These are phyloP conservation scores for Fraxinus nigra DNA, from an alignment of 305 asterid genomes.

Conservation along the genomic window DNA sequence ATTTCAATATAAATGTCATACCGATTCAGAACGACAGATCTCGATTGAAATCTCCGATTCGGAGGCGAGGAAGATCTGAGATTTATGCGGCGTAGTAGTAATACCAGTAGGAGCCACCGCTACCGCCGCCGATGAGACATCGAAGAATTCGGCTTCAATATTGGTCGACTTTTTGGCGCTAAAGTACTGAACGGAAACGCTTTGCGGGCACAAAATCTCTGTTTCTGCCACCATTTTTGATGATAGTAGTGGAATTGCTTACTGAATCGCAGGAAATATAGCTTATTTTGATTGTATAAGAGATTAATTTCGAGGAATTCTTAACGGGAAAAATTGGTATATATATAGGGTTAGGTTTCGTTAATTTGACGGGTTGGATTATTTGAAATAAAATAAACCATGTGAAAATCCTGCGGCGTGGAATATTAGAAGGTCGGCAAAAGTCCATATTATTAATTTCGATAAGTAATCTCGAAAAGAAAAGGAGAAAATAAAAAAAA, in stretches of 20 bases:
- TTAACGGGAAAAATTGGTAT: neutral
- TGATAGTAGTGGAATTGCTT: neutral
- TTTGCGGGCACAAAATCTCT: conserved; percentile 37
- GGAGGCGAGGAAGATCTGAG: conserved; percentile 12
- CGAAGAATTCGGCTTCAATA: conserved; percentile 27
- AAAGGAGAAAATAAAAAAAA: neutral
- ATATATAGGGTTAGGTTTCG: neutral
- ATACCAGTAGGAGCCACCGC: neutral
- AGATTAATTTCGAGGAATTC: neutral
- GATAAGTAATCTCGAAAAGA: neutral
- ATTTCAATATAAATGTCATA: conserved; percentile 3
- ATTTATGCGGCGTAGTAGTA: conserved; percentile 22
- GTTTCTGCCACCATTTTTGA: conserved; percentile 50
- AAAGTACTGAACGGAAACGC: conserved; percentile 43
- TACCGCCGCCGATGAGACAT: conserved; percentile 20
- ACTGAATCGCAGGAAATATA: neutral
- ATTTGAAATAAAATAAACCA: neutral
- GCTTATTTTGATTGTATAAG: neutral
- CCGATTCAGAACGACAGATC: conserved; percentile 51
- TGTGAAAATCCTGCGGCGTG: neutral
- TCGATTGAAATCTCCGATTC: conserved; percentile 28
- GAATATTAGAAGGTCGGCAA: neutral
- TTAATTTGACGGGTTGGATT: neutral
- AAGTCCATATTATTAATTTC: neutral
- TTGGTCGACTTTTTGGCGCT: conserved; percentile 23